Evolutionary conservation across 345 rosid genomes (phyloP).

Genomic region (Boechera stricta): DNA sequence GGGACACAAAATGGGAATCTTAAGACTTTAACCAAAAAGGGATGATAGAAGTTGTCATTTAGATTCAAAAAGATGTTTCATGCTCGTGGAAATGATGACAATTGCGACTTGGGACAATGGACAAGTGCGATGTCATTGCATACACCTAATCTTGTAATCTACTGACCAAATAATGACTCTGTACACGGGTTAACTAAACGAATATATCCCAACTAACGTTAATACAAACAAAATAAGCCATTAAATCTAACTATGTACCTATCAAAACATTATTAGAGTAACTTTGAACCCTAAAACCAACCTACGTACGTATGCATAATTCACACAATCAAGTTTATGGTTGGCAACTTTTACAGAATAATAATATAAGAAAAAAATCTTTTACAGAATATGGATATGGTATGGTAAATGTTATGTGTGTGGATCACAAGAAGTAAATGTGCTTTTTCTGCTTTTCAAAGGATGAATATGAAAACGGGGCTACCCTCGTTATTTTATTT

Average conservation of each 20-base stretch:
- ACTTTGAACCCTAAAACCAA: not conserved
- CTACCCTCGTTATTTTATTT: conserved; percentile 22
- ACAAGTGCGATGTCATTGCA: not conserved
- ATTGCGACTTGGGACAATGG: conserved; percentile 13
- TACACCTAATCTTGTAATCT: not conserved
- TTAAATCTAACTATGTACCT: not conserved
- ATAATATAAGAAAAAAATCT: not conserved
- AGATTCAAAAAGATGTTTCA: conserved; percentile 12
- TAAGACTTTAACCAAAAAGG: not conserved
- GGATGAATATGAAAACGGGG: conserved; percentile 7
- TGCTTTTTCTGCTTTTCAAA: conserved; percentile 12
- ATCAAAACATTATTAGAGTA: not conserved
- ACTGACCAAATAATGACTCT: conserved; percentile 8
- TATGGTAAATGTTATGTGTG: conserved; percentile 18
- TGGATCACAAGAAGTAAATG: conserved; percentile 37
- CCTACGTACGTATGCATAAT: not conserved
- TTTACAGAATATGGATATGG: conserved; percentile 4
- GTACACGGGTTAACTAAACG: not conserved
- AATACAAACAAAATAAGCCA: not conserved
- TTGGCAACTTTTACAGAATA: not conserved
- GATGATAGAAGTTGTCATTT: not conserved
- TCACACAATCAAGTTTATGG: not conserved
- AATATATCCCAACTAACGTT: not conserved
- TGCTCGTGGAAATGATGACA: conserved; percentile 4
- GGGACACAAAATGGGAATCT: conserved; percentile 23